Percentiles rank a stretch among this genome's conserved stretches.
These are phyloP conservation scores for Tetrapyrgos nigripes DNA, from an alignment of 1,284 basidiomycete species.

Conservation along the genomic window DNA sequence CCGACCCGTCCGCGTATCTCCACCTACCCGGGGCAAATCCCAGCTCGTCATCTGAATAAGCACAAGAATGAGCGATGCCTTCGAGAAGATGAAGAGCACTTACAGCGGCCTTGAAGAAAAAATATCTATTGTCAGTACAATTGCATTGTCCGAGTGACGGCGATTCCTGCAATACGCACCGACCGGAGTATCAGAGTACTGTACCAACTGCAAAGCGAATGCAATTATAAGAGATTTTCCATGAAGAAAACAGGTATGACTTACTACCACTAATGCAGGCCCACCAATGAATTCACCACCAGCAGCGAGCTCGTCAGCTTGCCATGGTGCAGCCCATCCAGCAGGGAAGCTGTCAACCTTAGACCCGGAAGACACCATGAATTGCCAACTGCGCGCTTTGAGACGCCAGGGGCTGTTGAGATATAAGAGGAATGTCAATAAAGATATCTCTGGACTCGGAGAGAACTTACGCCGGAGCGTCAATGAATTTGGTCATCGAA, in stretches of 20 bases:
- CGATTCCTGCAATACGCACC: neutral
- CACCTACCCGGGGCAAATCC: constrained; percentile 9
- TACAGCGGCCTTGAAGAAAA: neutral
- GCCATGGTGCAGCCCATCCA: constrained; percentile 12
- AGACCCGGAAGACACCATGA: constrained; percentile 4
- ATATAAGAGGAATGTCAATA: neutral
- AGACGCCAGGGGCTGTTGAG: constrained; percentile 14
- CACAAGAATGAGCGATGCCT: neutral
- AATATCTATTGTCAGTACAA: no score
- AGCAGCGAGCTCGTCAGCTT: constrained; percentile 9
- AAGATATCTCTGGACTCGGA: neutral
- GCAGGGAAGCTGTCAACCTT: constrained; percentile 13
- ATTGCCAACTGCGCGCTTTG: constrained; percentile 9
- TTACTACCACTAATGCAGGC: constrained; percentile 9
- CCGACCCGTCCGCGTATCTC: neutral
- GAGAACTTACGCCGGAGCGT: neutral
- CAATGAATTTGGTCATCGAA: neutral
- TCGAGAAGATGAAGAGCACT: neutral
- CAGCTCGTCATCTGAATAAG: constrained; percentile 9
- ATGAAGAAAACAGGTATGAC: neutral
- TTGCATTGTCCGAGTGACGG: neutral
- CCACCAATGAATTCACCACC: constrained; percentile 14
- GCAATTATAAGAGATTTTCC: neutral
- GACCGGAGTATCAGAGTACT: constrained; percentile 12
- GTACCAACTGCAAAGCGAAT: constrained; percentile 10